These are phyloP conservation scores for Castanea crenata DNA, from an alignment of 306 rosid species.

Conservation along the genomic window DNA sequence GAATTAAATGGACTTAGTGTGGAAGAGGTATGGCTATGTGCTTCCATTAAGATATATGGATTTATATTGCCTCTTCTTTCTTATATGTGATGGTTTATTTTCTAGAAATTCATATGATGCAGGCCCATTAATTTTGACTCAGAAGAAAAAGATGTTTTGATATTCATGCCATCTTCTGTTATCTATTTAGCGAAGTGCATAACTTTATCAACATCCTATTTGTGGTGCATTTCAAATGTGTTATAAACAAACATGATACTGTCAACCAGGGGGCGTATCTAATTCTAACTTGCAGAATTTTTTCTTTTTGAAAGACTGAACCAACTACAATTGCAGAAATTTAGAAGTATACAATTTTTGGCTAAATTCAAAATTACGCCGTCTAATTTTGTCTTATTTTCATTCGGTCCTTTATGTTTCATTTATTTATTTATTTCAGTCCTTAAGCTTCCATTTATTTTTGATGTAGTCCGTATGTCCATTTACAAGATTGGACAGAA, in stretches of 20 bases:
- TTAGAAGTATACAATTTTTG: background rate
- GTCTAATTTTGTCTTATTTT: no score
- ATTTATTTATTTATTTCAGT: no score
- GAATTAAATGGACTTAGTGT: constrained; percentile 75
- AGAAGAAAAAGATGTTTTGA: background rate
- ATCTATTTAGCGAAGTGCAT: background rate
- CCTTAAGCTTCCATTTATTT: no score
- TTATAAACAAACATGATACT: background rate
- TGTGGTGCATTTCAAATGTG: background rate
- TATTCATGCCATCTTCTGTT: background rate
- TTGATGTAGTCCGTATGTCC: no score
- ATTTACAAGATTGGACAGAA: no score
- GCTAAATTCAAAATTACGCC: no score
- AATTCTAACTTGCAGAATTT: no score
- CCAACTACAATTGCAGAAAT: background rate
- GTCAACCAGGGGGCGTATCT: background rate
- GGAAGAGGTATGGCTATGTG: constrained; percentile 56
- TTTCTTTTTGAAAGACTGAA: background rate
- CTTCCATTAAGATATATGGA: background rate
- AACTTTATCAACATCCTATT: background rate
- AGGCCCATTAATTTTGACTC: background rate
- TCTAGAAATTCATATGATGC: background rate
- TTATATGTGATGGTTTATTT: background rate
- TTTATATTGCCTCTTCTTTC: background rate
- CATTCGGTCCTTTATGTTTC: no score